Percentiles rank a stretch among this genome's conserved stretches.
phyloP scores from a whole-genome alignment of 2,329 filamentous ascomycete genomes.

The Pleurostoma richardsiae region DNA sequence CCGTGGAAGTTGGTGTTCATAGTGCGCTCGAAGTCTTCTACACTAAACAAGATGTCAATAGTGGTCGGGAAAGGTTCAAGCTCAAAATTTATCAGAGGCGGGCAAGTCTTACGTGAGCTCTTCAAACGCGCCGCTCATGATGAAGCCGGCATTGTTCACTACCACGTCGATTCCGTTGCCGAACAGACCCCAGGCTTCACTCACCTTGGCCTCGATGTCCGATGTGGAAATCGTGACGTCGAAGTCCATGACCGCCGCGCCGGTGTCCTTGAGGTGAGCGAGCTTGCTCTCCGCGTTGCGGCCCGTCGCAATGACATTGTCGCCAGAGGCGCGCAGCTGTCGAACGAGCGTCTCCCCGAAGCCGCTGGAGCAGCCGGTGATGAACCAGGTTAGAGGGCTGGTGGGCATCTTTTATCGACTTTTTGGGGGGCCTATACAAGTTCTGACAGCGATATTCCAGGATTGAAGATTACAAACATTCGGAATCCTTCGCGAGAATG shows the following conservation, averaged over 20 bases:
- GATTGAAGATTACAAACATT: no score
- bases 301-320: constrained; percentile 35
- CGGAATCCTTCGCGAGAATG: no score
- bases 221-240: constrained; percentile 15
- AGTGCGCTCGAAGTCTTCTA: constrained; percentile 16
- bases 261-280: constrained; percentile 26
- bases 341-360: constrained; percentile 31
- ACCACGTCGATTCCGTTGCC: constrained; percentile 8
- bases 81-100: no score
- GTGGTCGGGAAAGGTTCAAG: not conserved
- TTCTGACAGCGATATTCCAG: no score
- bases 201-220: constrained; percentile 11
- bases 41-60: constrained; percentile 7
- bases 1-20: constrained; percentile 31
- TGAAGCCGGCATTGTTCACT: constrained; percentile 15
- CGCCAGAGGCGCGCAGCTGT: constrained; percentile 27
- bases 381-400: constrained; percentile 24
- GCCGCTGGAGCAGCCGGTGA: constrained; percentile 37
- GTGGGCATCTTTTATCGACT: no score
- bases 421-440: no score
- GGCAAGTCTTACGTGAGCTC: constrained; percentile 15
- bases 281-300: constrained; percentile 27
- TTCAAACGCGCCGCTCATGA: constrained; percentile 18
- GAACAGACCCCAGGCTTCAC: constrained; percentile 11
- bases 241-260: constrained; percentile 20